Base-by-base conservation (phyloP, 108 stramenopile genomes). In the Schizochytrium sp. region DNA sequence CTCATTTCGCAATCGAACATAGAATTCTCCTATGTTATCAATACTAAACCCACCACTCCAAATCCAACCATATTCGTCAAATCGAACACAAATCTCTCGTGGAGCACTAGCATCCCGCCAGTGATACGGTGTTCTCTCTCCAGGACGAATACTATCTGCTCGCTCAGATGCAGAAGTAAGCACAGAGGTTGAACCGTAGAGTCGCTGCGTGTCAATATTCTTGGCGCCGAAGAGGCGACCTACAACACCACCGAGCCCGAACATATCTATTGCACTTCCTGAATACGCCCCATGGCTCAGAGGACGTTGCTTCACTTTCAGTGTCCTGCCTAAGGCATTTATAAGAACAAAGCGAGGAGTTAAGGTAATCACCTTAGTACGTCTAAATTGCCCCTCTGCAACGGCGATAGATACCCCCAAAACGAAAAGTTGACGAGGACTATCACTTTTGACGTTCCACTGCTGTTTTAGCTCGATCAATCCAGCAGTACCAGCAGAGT, bases 51-150 rank as follows among this genome's bases (percentile, higher is more conserved):
- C 76, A 12, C 76, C 76, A 40, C 76, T 83, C 76, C 76, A 83
- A 28, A 83, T 83, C 76, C 76, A 83, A 40, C 76, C 76, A 42
- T 83, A 83, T 53, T 83, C 76, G 76, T 83, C 76, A 50, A 83
- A 83, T 0, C 76, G 76, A 46, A 83, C 76, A 2, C 76, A 83
- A 42, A 83, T 83, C 55, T 83, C 76, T 13, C 76, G 76, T 10
- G 76, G 76, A 5, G 76, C 76, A 53, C 53, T 83, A 8, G 53
- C 50, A 28, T 83, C 76, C 76, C 76, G 12, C 76, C 76, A 83
- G 47, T 83, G 76, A 40, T 55, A 83, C 1, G 76, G 76, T 5
- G 76, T 83, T 42, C 53, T 17, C 47, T 83, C 76, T 5, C 76
- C 76, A 10, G 76, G 76, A 0, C 76, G 76, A 42, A 83, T 83